These are phyloP conservation scores for Ustilago esculenta DNA, from an alignment of 1,284 basidiomycete genomes.

Conservation along the genomic window DNA sequence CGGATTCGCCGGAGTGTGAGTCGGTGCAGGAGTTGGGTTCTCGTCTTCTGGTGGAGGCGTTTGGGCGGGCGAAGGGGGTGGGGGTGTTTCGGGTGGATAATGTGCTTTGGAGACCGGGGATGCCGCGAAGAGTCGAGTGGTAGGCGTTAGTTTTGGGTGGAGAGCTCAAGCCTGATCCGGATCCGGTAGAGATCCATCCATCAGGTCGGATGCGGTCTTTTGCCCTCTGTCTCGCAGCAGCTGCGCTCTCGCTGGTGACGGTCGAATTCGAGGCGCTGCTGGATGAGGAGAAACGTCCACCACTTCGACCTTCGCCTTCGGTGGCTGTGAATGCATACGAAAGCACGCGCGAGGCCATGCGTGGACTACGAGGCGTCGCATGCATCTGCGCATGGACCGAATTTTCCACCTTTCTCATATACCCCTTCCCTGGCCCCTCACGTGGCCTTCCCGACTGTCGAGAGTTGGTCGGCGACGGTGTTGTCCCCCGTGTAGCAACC, in stretches of 20 bases:
- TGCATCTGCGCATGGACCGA: conserved; percentile 30
- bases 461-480: conserved; percentile 18
- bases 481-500: conserved; percentile 1
- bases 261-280: conserved; percentile 30
- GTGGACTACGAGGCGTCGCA: conserved; percentile 41
- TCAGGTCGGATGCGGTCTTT: conserved; percentile 33
- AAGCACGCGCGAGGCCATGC: conserved; percentile 27
- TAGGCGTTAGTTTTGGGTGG: conserved; percentile 13
- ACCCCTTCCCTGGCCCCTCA: conserved; percentile 30
- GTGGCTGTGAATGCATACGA: conserved; percentile 30
- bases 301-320: conserved; percentile 28
- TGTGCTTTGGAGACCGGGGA: conserved; percentile 15
- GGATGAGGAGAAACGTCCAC: conserved; percentile 9
- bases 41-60: no score
- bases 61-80: no score
- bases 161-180: conserved; percentile 19
- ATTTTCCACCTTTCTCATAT: conserved; percentile 45
- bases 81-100: no score
- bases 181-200: conserved; percentile 31
- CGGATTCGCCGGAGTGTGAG: conserved; percentile 29
- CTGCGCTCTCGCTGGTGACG: conserved; percentile 12
- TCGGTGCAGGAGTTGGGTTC: conserved; percentile 25
- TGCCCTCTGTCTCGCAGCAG: conserved; percentile 22
- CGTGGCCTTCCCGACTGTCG: conserved; percentile 14
- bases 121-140: conserved; percentile 12